These are phyloP conservation scores for Helianthus tuberosus DNA, from an alignment of 129 eudicot genomes.

Conservation along the genomic window DNA sequence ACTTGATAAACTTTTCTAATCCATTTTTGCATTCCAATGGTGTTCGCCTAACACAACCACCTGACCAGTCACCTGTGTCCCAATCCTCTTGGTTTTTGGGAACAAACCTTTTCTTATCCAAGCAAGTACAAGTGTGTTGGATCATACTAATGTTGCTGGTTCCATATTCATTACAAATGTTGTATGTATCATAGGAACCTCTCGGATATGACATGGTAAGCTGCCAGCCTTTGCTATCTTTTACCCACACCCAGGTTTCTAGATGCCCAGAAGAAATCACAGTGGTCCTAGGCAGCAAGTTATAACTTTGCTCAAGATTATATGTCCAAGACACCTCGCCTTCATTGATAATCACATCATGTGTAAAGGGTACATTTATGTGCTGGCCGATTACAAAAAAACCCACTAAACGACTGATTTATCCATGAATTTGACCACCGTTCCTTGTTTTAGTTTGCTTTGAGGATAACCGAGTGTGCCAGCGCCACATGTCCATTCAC, in stretches of 20 bases:
- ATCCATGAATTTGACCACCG: conserved; percentile 14
- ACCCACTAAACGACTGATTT: conserved; percentile 18
- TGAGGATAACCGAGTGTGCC: conserved; percentile 7
- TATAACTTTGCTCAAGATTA: conserved; percentile 1
- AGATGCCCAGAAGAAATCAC: neutral
- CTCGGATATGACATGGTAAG: conserved; percentile 19
- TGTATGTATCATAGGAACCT: conserved; percentile 48
- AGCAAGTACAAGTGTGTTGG: conserved; percentile 45
- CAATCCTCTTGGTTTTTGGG: conserved; percentile 46
- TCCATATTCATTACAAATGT: conserved; percentile 51
- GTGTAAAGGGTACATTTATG: neutral
- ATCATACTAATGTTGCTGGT: conserved; percentile 31
- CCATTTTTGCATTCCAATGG: no score
- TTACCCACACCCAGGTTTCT: conserved; percentile 26
- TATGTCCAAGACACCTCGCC: conserved; percentile 4
- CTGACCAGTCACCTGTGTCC: conserved; percentile 50
- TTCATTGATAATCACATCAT: conserved; percentile 17
- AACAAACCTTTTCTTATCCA: conserved; percentile 38
- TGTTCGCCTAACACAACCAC: conserved; percentile 58
- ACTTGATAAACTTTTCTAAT: no score
- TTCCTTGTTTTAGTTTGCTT: conserved; percentile 6
- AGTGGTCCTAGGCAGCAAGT: neutral
- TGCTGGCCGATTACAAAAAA: conserved; percentile 3
- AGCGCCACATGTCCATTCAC: neutral
- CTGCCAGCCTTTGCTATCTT: conserved; percentile 33